A percentile compares a stretch with the other conserved stretches of the same genome.
phyloP scores from a whole-genome alignment of 2,329 filamentous ascomycete genomes.

The Huntiella bhutanensis region DNA sequence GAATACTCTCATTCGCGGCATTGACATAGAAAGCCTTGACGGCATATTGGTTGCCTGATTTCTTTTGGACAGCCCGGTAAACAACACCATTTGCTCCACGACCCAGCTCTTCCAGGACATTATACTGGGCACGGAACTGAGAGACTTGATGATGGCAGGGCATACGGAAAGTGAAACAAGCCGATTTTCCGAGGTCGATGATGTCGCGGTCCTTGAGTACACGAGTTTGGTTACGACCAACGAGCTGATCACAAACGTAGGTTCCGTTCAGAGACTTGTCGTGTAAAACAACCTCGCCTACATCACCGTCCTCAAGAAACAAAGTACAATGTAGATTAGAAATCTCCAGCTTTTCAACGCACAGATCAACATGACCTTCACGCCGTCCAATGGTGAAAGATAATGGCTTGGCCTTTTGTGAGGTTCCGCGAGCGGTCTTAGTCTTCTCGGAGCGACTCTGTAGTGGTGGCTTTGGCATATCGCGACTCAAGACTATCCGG shows the following conservation, averaged over 20 bases:
- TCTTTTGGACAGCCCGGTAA: constrained; percentile 75
- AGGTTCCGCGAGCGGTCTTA: constrained; percentile 19
- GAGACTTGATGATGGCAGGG: constrained; percentile 43
- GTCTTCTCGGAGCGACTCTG: constrained; percentile 20
- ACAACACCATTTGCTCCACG: constrained; percentile 94
- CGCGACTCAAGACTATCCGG: constrained; percentile 51
- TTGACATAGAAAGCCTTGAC: constrained; percentile 89
- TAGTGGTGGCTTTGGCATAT: constrained; percentile 40
- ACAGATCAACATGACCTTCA: constrained; percentile 33
- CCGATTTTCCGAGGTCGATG: constrained; percentile 67
- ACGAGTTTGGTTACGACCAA: constrained; percentile 80
- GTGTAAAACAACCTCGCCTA: constrained; percentile 52
- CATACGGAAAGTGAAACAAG: constrained; percentile 82
- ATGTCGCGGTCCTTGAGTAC: constrained; percentile 83
- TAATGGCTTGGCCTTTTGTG: constrained; percentile 17
- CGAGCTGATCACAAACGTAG: constrained; percentile 78
- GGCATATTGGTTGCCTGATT: constrained; percentile 63
- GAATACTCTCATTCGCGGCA: constrained; percentile 24
- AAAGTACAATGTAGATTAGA: constrained; percentile 67
- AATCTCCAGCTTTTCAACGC: constrained; percentile 42
- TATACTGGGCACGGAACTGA: constrained; percentile 73
- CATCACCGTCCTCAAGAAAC: constrained; percentile 40
- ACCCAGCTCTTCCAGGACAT: constrained; percentile 64
- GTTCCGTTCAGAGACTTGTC: constrained; percentile 94
- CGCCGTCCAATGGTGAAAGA: constrained; percentile 9